These are phyloP conservation scores for Logfia minima DNA, from an alignment of 129 eudicot genomes.

Conservation along the genomic window DNA sequence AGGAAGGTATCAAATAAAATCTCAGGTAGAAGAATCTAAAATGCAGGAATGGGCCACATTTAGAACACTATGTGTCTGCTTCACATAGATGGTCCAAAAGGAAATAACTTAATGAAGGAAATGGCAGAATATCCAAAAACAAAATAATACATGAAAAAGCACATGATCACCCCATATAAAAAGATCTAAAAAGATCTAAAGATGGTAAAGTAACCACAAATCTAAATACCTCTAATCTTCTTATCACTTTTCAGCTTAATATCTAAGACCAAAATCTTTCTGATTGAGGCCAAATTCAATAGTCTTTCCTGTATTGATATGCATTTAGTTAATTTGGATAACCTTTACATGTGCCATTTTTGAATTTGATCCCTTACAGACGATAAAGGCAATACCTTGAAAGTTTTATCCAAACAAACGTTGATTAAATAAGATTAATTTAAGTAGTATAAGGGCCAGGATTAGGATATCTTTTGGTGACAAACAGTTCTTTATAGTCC, in stretches of 20 bases:
- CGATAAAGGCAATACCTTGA: background rate
- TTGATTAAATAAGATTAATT: too few relatives aligned
- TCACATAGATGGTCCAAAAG: conserved; percentile 19
- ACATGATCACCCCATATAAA: background rate
- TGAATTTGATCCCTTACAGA: background rate
- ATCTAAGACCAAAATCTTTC: conserved; percentile 9
- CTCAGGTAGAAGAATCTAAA: conserved; percentile 6
- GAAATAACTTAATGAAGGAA: conserved; percentile 8
- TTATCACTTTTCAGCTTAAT: background rate
- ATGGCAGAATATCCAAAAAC: background rate
- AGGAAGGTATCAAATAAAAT: conserved; percentile 20
- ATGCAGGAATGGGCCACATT: conserved; percentile 6
- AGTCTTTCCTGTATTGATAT: background rate
- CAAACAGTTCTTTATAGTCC: too few relatives aligned
- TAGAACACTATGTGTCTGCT: conserved; percentile 16
- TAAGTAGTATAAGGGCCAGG: too few relatives aligned
- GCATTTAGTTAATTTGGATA: background rate
- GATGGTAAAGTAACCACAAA: background rate
- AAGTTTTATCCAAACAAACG: background rate
- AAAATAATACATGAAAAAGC: conserved; percentile 7
- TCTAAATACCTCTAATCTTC: background rate
- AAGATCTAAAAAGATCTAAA: conserved; percentile 6
- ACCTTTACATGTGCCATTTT: background rate
- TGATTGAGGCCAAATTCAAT: background rate
- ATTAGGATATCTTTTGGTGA: too few relatives aligned